Conservation (phyloP, 106 monocot species). For the Vanilla planifolia region DNA sequence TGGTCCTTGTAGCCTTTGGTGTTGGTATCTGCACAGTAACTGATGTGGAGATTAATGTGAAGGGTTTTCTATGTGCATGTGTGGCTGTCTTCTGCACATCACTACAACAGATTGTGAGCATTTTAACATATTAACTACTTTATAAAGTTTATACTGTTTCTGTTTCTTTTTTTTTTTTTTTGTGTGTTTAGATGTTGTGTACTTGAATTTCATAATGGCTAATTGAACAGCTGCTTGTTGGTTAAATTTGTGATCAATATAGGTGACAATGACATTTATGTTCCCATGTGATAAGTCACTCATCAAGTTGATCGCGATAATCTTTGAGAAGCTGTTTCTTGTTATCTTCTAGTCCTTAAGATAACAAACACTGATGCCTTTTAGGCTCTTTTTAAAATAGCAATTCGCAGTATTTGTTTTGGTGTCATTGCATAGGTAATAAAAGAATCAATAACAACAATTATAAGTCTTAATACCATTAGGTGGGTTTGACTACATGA, state of each 20-base stretch:
- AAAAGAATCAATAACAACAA: too few species aligned
- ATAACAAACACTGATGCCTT: too few species aligned
- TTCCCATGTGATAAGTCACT: too few species aligned
- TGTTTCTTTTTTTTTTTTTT: background rate
- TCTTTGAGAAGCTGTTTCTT: too few species aligned
- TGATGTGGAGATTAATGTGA: constrained; percentile 78
- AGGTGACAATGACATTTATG: background rate
- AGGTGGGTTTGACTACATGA: too few species aligned
- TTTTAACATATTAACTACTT: background rate
- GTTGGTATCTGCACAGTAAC: constrained; percentile 96
- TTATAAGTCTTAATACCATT: too few species aligned
- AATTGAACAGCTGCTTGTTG: background rate
- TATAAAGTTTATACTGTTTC: background rate
- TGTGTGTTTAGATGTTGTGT: background rate
- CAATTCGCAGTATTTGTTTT: too few species aligned
- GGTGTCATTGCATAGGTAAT: too few species aligned
- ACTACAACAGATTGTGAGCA: constrained; percentile 91
- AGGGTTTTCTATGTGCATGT: constrained; percentile 89
- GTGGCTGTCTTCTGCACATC: constrained; percentile 94
- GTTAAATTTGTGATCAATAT: background rate
- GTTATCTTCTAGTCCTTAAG: too few species aligned
- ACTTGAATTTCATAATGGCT: background rate
- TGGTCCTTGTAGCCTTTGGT: constrained; percentile 75
- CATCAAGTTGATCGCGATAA: too few species aligned
- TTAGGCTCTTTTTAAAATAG: too few species aligned